Evolutionary conservation across 225 moss, liverwort and hornwort species (phyloP).

Genomic region (Asterella californica): DNA sequence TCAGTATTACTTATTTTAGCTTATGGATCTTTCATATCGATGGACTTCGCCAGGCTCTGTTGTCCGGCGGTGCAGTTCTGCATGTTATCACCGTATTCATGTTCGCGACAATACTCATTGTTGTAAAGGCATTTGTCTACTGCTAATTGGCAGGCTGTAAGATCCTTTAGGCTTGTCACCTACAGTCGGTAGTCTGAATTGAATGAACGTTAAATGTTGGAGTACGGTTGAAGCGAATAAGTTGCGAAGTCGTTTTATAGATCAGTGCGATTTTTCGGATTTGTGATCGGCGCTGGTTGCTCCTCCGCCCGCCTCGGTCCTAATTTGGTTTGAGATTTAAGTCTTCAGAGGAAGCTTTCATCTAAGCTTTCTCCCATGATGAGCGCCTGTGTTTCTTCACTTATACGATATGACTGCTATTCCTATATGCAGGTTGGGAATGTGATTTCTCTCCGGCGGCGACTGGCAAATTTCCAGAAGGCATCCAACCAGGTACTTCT

Average conservation of each 20-base stretch:
- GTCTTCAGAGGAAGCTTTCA: neutral
- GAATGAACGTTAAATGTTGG: no score
- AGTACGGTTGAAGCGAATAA: neutral
- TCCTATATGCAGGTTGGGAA: conserved; percentile 70
- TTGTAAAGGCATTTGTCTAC: neutral
- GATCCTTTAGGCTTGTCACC: neutral
- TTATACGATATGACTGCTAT: neutral
- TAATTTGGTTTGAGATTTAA: neutral
- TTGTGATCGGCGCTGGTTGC: neutral
- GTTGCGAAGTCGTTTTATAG: neutral
- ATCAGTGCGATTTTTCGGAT: neutral
- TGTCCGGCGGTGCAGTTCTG: neutral
- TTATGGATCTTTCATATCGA: neutral
- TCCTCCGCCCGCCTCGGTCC: neutral
- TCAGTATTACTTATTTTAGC: neutral
- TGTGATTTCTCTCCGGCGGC: conserved; percentile 59
- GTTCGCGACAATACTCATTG: no score
- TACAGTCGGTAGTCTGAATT: no score
- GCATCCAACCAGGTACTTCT: conserved; percentile 64
- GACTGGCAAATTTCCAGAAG: conserved; percentile 61
- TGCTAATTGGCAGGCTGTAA: neutral
- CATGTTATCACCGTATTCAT: neutral
- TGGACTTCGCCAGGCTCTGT: neutral
- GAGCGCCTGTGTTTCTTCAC: neutral
- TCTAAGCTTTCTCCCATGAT: neutral